phyloP scores from a whole-genome alignment of 179 eudicot genomes.

The Drosera spatulata region DNA sequence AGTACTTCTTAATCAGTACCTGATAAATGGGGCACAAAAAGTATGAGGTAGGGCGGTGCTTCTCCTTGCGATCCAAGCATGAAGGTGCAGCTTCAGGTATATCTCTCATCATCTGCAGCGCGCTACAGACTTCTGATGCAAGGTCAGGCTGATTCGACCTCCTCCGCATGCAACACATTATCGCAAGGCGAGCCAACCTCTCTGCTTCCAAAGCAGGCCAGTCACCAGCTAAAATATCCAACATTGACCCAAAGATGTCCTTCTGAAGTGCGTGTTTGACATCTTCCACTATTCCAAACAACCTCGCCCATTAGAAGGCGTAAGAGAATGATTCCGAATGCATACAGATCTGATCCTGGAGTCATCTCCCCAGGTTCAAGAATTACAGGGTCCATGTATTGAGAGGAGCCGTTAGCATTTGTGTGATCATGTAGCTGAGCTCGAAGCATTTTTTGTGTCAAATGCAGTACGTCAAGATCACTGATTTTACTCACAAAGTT shows the following conservation, averaged over 20 bases:
- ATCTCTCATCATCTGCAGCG: constrained; percentile 45
- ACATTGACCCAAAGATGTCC: constrained; percentile 28
- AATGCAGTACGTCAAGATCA: constrained; percentile 34
- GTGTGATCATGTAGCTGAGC: constrained; percentile 17
- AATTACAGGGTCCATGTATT: constrained; percentile 54
- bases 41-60: constrained; percentile 26
- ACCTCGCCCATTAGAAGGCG: constrained; percentile 48
- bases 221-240: constrained; percentile 78
- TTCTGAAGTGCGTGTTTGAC: constrained; percentile 47
- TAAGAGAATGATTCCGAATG: constrained; percentile 59
- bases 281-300: constrained; percentile 33
- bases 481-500: constrained; percentile 50
- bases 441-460: constrained; percentile 9
- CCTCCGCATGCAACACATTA: constrained; percentile 49
- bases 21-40: constrained; percentile 28
- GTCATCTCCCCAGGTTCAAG: constrained; percentile 53
- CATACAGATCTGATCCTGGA: constrained; percentile 54
- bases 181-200: constrained; percentile 60
- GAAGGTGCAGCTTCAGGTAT: constrained; percentile 32
- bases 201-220: constrained; percentile 77
- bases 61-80: constrained; percentile 16
- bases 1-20: constrained; percentile 7
- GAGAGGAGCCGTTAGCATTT: constrained; percentile 50
- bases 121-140: constrained; percentile 57
- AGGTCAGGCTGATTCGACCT: constrained; percentile 51